Evolutionary conservation across 352 stramenopile genomes (phyloP).

Genomic region (Thraustochytrium striatum): DNA sequence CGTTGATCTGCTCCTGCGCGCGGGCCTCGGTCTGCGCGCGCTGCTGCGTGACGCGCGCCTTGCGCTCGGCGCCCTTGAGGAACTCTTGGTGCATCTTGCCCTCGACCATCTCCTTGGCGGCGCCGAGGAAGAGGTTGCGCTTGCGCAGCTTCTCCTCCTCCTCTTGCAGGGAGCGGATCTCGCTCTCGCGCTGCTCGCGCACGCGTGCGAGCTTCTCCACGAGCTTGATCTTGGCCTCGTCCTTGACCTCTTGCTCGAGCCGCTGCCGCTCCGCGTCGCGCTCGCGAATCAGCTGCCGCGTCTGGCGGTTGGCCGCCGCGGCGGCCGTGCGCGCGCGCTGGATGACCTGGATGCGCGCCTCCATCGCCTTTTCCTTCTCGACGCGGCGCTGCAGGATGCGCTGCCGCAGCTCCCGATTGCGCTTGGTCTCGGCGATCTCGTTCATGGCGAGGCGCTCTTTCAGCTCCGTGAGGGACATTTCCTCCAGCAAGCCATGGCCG

Average conservation of each 20-base stretch:
- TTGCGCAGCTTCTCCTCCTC: conserved; percentile 21
- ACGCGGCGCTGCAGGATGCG: conserved; percentile 62
- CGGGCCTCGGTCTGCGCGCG: conserved; percentile 25
- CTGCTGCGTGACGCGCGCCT: conserved; percentile 60
- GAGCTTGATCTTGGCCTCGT: conserved; percentile 67
- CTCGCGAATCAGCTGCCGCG: conserved; percentile 60
- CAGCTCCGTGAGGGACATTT: conserved; percentile 82
- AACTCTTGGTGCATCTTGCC: conserved; percentile 69
- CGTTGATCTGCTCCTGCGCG: conserved; percentile 5
- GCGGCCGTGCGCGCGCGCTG: conserved; percentile 65
- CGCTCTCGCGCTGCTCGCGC: conserved; percentile 58
- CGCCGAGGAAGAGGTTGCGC: conserved; percentile 69
- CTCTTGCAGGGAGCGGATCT: conserved; percentile 53
- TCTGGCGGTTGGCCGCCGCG: conserved; percentile 63
- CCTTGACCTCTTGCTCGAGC: conserved; percentile 52
- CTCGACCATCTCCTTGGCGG: conserved; percentile 73
- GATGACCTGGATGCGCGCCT: conserved; percentile 72
- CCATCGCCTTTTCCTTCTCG: conserved; percentile 68
- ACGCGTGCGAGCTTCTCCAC: conserved; percentile 67
- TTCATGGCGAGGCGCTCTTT: conserved; percentile 72
- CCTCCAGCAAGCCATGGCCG: conserved; percentile 76
- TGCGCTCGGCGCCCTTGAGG: conserved; percentile 62
- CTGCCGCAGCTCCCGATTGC: conserved; percentile 66
- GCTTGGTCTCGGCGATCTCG: conserved; percentile 65
- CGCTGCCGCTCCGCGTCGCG: conserved; percentile 61